Base-by-base conservation (phyloP, 306 rosid genomes). In the Casuarina glauca region DNA sequence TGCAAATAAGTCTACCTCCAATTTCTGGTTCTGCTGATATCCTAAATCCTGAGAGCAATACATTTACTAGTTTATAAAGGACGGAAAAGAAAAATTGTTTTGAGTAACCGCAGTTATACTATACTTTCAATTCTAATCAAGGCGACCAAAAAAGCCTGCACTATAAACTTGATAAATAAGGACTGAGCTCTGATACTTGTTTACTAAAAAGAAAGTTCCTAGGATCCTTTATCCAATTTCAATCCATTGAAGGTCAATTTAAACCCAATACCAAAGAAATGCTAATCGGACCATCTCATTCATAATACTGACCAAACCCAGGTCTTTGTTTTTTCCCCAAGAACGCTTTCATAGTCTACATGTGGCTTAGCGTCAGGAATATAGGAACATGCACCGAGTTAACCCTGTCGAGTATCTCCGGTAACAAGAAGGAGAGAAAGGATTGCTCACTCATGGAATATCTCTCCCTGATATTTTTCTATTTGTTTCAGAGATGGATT, bases 1-100 rank as follows among this genome's bases (percentile, higher is more conserved):
- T 2, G 98, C 88, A 20, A 95, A 81, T 53, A 88, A 32, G 60
- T 95, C 96, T 17, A 20, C 68, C 49, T 84, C 80, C n/a, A 58
- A 53, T 48, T 62, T 88, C 78, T 79, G 89, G 78, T 74, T 87
- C 32, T 82, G 77, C 82, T 74, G 81, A 4, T 74, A 63, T 73
- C 73, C 76, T n/a, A 54, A 36, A 57, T 84, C 90, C 95, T 89
- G 88, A 79, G 70, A 61, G 51, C 13, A 78, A 66, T 66, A 66
- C 10, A n/a, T 74, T 67, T 46, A 26, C 48, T 32, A 74, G 75
- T 76, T n/a, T 48, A 26, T 26, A 26, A 26, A 26, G 32, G 57
- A 68, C 13, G 11, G 68, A 9, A 36, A 66, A 39, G 44, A 79
- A 4, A 5, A 3, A 1, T 8, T 16, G 66, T 41, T 52, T 52